phyloP scores from a whole-genome alignment of 2,329 filamentous ascomycete species.

The Huntiella bhutanensis region DNA sequence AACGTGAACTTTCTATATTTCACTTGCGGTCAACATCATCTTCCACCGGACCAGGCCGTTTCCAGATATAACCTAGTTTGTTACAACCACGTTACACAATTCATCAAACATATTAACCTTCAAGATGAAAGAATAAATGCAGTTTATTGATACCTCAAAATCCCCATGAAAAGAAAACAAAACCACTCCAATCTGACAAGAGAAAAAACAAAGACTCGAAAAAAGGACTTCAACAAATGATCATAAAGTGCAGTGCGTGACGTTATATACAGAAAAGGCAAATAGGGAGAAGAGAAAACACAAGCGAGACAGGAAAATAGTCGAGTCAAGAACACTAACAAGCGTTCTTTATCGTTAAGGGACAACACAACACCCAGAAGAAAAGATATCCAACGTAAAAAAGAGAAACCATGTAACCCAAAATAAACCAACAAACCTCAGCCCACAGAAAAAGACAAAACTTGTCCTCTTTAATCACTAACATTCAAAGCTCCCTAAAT shows the following conservation, averaged over 20 bases:
- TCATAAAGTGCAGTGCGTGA: background rate
- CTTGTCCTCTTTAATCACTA: background rate
- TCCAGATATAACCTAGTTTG: too few relatives aligned
- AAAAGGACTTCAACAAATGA: background rate
- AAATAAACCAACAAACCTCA: background rate
- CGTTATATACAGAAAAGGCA: conserved; percentile 1
- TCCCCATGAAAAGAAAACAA: background rate
- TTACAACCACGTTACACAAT: too few relatives aligned
- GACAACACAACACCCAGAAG: background rate
- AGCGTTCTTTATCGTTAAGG: background rate
- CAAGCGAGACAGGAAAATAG: background rate
- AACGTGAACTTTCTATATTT: too few relatives aligned
- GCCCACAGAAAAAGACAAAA: conserved; percentile 1
- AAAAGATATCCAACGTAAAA: background rate
- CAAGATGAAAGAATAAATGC: too few relatives aligned
- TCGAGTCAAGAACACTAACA: background rate
- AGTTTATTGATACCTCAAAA: too few relatives aligned
- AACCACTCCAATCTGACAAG: background rate
- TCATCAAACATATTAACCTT: too few relatives aligned
- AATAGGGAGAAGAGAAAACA: background rate
- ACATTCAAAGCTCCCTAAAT: conserved; percentile 13
- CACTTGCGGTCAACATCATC: too few relatives aligned
- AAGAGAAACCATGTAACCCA: background rate
- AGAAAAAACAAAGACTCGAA: background rate
- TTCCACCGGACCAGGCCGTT: too few relatives aligned